Base-by-base conservation (phyloP, 768 basidiomycete genomes). In the Hygrophoropsis aurantiaca region DNA sequence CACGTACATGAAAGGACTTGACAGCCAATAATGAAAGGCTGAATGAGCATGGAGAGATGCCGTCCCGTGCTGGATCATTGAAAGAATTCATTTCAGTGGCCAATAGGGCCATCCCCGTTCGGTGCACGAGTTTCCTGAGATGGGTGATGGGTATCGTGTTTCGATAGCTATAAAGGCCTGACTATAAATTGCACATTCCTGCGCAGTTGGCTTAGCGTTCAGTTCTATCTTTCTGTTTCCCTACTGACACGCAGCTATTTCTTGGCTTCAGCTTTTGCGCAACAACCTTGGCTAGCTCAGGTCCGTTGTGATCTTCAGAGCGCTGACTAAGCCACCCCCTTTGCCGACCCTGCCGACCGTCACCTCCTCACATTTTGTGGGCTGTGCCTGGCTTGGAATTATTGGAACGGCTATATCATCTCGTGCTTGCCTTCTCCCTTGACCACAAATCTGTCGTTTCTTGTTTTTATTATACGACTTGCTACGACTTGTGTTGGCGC, bases 381-480 rank as follows among this genome's bases (percentile, higher is more conserved):
- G 19, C 26, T 35, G 45, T 46, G 45, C 45, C 45, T 46, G 45
- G 45, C 45, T 46, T 46, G 45, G 45, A 46, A 25, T 38, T 21
- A 30, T 41, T 30, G 11, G 15, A 10, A 21, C 7, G 18, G 36
- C 37, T 50, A 38, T 18, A 45, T 49, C 36, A 44, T 16, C 40
- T 36, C 20, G 11, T 40, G 19, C 38, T 37, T 32, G 18, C 21
- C 3, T 42, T 21, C 25, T 35, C 16, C 13, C 27, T 30, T 30
- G 27, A 30, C 27, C 32, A 40, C 23, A 16, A n/a, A 10, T 20
- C 21, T 18, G 36, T 18, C 25, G 16, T 37, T 16, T 23, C 32
- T 20, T 10, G 20, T 41, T 21, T 21, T 30, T 11, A 30, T 21
- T 25, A 16, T 41, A 20, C 8, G 20, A 32, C 38, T 27, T 27